Evolutionary conservation across 2,329 filamentous ascomycete genomes (phyloP).

Genomic region (Chrysoporthe puriensis): DNA sequence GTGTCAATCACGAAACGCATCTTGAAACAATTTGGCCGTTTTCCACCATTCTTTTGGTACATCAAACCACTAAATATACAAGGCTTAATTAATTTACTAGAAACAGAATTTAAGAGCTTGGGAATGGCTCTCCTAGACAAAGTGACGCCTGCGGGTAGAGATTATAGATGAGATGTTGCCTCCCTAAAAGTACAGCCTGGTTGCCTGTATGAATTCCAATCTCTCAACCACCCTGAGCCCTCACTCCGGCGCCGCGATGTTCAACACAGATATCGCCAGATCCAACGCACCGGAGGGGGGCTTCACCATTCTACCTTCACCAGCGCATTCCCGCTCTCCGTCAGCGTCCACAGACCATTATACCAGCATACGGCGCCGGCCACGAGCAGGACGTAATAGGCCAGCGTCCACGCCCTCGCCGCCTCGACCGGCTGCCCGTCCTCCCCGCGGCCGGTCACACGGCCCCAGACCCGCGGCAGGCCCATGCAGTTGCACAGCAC

Average conservation of each 20-base stretch:
- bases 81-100: not conserved
- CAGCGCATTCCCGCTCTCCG: slow-evolving; percentile 62
- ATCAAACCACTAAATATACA: not conserved
- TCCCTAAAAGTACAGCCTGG: too few relatives aligned
- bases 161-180: not conserved
- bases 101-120: not conserved
- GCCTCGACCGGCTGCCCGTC: slow-evolving; percentile 30
- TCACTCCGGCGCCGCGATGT: not conserved
- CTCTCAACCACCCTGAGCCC: not conserved
- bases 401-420: slow-evolving; percentile 63
- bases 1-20: too few relatives aligned
- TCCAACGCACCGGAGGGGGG: not conserved
- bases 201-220: too few relatives aligned
- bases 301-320: slow-evolving; percentile 23
- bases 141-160: not conserved
- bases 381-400: slow-evolving; percentile 79
- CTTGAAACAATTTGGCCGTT: not conserved
- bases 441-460: slow-evolving; percentile 57
- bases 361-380: slow-evolving; percentile 74
- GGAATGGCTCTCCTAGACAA: not conserved
- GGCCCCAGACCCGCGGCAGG: slow-evolving; percentile 82
- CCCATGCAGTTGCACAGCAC: slow-evolving; percentile 93
- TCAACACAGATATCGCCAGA: not conserved
- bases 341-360: slow-evolving; percentile 70
- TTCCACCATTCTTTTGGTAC: not conserved